Base-by-base conservation (phyloP, 78 protist genomes). In the Isochrysis galbana region DNA sequence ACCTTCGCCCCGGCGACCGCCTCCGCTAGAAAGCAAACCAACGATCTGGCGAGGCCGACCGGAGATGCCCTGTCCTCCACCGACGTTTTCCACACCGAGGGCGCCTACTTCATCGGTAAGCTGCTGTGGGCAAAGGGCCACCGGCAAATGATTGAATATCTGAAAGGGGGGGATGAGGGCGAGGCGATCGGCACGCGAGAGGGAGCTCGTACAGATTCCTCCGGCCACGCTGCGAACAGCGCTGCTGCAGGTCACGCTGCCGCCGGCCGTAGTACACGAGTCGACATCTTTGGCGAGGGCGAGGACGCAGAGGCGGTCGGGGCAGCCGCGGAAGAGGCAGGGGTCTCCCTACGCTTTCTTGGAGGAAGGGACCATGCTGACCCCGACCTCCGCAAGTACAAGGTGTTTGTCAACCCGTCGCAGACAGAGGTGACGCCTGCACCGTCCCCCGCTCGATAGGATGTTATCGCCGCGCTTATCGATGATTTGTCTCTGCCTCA, bases 51-150 rank as follows among this genome's bases (percentile, higher is more conserved):
- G n/a, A n/a, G n/a, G n/a, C n/a, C n/a, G n/a, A n/a, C n/a, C n/a
- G n/a, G n/a, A n/a, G n/a, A n/a, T n/a, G n/a, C n/a, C n/a, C n/a
- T n/a, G n/a, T n/a, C n/a, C n/a, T n/a, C n/a, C n/a, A n/a, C n/a
- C n/a, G n/a, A n/a, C n/a, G n/a, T n/a, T 7, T 7, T 17, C 7
- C 61, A n/a, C n/a, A n/a, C 70, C 72, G 29, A 3, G 29, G 61
- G 88, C 61, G 55, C 41, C 29, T 82, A 82, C 88, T 82, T 82
- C 39, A 17, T 82, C 14, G 88, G 88, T 0, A 82, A 82, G 88
- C 0, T 44, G 41, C 67, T 82, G 39, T 82, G 88, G 88, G 88
- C 88, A 7, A 82, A 82, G 88, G 88, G 88, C 25, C 61, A 45
- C 41, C 55, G 88, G 4, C 22, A 17, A 39, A 48, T 82, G 41